Evolutionary conservation across 495 filamentous ascomycete genomes (phyloP).

Genomic region (Astrothelium macrocarpum): DNA sequence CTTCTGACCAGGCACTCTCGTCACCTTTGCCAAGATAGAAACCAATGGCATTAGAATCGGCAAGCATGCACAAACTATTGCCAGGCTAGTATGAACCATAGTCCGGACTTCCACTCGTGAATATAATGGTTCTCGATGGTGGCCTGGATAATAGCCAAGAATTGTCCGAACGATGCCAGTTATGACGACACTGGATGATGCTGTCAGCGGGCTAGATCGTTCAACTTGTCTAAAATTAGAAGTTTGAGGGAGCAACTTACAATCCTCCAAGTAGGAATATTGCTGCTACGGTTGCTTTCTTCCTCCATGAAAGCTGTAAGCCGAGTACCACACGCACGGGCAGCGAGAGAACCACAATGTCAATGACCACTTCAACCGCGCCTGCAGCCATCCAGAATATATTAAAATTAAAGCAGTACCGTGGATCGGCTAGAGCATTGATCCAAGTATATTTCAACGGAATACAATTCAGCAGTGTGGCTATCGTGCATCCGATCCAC

Average conservation of each 20-base stretch:
- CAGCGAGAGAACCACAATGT: slow-evolving; percentile 28
- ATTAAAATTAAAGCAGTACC: slow-evolving; percentile 26
- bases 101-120: not conserved
- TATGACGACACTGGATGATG: slow-evolving; percentile 7
- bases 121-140: not conserved
- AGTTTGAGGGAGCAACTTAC: slow-evolving; percentile 18
- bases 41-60: not conserved
- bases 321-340: slow-evolving; percentile 25
- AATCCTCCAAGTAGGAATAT: slow-evolving; percentile 31
- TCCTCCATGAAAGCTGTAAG: slow-evolving; percentile 21
- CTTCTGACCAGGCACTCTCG: not conserved
- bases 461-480: slow-evolving; percentile 5
- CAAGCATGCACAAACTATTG: not conserved
- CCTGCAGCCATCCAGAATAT: slow-evolving; percentile 25
- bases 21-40: not conserved
- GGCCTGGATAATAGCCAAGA: not conserved
- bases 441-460: not conserved
- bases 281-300: slow-evolving; percentile 21
- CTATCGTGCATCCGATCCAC: slow-evolving; percentile 3
- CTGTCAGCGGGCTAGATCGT: slow-evolving; percentile 1
- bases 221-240: not conserved
- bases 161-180: slow-evolving; percentile 9
- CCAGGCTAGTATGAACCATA: not conserved
- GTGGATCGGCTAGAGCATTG: slow-evolving; percentile 3
- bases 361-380: slow-evolving; percentile 25